Conservation (phyloP, 192 early-diverging fungal genomes). For the Borealophlyctis nickersoniae region DNA sequence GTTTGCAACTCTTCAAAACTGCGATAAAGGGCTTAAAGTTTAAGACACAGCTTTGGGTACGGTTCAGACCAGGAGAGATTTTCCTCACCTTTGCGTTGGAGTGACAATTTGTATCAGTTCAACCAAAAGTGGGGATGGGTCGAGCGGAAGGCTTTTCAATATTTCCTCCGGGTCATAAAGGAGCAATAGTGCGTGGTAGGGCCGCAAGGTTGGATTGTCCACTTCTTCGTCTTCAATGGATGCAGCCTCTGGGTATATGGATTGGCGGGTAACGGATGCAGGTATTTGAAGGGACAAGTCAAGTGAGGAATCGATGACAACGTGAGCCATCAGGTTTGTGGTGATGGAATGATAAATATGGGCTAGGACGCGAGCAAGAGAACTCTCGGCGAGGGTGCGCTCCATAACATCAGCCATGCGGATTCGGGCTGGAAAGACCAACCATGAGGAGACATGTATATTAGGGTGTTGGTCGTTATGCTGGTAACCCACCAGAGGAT, state of each 20-base stretch:
- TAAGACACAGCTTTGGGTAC: too few relatives aligned
- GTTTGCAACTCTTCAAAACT: conserved; percentile 79
- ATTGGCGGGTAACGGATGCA: conserved; percentile 14
- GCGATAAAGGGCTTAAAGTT: conserved; percentile 19
- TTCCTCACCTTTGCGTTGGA: conserved; percentile 74
- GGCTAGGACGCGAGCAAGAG: conserved; percentile 60
- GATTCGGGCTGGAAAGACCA: background rate
- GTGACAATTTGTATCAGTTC: conserved; percentile 86
- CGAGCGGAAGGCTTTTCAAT: conserved; percentile 70
- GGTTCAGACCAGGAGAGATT: too few relatives aligned
- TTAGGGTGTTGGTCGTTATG: conserved; percentile 6
- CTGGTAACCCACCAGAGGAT: conserved; percentile 15
- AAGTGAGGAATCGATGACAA: conserved; percentile 75
- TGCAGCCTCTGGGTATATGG: conserved; percentile 14
- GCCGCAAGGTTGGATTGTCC: conserved; percentile 67
- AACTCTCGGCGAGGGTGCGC: conserved; percentile 51
- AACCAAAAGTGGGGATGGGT: conserved; percentile 81
- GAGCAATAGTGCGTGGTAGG: conserved; percentile 83
- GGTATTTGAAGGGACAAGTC: conserved; percentile 68
- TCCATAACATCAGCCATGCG: conserved; percentile 34
- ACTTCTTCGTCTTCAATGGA: conserved; percentile 29
- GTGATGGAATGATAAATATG: conserved; percentile 59
- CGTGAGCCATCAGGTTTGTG: conserved; percentile 48
- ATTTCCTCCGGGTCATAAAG: conserved; percentile 80
- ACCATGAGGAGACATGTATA: conserved; percentile 1